phyloP scores from a whole-genome alignment of 1,139 yeast genomes.

The Sugiyamaella sp. region DNA sequence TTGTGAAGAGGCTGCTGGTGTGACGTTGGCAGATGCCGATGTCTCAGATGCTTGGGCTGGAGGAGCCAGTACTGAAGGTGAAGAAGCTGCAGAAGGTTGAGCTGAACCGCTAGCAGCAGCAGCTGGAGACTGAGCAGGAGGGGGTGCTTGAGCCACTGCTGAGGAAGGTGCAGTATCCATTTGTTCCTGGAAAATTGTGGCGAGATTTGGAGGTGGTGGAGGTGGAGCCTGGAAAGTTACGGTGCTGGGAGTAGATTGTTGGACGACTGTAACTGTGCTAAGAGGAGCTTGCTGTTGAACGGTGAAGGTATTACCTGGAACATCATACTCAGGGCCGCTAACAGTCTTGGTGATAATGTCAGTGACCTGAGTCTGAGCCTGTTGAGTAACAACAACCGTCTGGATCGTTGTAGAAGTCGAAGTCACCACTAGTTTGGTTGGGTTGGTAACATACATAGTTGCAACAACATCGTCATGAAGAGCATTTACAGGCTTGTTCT shows the following conservation, averaged over 20 bases:
- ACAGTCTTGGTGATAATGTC: slow-evolving; percentile 10
- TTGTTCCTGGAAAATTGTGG: background rate
- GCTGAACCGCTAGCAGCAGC: background rate
- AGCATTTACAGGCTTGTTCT: slow-evolving; percentile 3
- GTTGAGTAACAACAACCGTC: slow-evolving; percentile 15
- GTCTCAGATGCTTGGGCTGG: slow-evolving; percentile 5
- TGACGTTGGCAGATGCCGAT: background rate
- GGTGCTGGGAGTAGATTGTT: slow-evolving; percentile 3
- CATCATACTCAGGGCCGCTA: slow-evolving; percentile 9
- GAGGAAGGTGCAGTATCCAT: background rate
- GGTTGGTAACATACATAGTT: background rate
- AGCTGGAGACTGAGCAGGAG: background rate
- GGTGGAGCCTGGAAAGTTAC: background rate
- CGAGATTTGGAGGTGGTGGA: background rate
- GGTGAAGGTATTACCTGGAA: slow-evolving; percentile 6
- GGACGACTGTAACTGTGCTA: background rate
- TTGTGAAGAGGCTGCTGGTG: background rate
- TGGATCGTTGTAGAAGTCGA: slow-evolving; percentile 10
- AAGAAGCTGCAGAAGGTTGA: background rate
- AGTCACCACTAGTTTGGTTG: background rate
- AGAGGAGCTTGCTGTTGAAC: slow-evolving; percentile 4
- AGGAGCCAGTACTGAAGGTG: background rate
- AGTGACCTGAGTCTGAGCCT: slow-evolving; percentile 5
- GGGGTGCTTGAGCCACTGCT: slow-evolving; percentile 1
- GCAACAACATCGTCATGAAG: background rate